Conservation (phyloP, 1,284 basidiomycete species). For the Ustilago cynodontis region DNA sequence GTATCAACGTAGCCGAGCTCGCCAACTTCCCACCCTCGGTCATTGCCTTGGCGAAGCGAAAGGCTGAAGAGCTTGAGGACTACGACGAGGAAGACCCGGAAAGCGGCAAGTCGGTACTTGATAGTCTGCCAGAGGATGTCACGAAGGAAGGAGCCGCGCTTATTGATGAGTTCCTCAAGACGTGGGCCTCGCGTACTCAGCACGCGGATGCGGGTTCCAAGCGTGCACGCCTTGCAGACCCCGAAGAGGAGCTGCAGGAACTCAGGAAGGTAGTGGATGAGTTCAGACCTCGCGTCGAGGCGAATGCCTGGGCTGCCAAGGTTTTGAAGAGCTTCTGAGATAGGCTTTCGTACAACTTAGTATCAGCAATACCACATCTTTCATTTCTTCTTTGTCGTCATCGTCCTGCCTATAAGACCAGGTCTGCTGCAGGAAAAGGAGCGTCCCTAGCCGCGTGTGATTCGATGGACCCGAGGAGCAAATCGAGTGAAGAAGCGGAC, state of each 20-base stretch:
- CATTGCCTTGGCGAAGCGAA: slow-evolving; percentile 90
- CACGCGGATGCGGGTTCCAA: slow-evolving; percentile 13
- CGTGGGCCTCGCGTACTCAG: slow-evolving; percentile 75
- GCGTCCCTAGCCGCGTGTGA: neutral
- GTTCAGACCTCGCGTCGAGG: slow-evolving; percentile 79
- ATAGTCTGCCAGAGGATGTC: slow-evolving; percentile 72
- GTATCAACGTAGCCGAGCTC: slow-evolving; percentile 96
- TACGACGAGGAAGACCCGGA: slow-evolving; percentile 74
- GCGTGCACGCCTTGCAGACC: slow-evolving; percentile 55
- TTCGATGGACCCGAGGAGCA: no score
- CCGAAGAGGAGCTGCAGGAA: slow-evolving; percentile 77
- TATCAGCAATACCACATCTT: neutral
- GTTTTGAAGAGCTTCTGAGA: slow-evolving; percentile 73
- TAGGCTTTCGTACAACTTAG: neutral
- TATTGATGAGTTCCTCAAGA: slow-evolving; percentile 81
- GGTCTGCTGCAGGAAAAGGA: neutral
- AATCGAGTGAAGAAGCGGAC: no score
- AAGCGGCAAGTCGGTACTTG: slow-evolving; percentile 19
- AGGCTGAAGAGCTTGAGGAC: slow-evolving; percentile 96
- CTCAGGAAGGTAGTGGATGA: slow-evolving; percentile 78
- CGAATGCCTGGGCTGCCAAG: slow-evolving; percentile 81
- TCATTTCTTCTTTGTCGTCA: neutral
- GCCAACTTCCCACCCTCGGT: slow-evolving; percentile 96
- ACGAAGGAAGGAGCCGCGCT: slow-evolving; percentile 83
- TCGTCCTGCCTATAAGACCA: neutral